These are phyloP conservation scores for Nephromyces sp. DNA, from an alignment of 169 alveolate genomes.

Conservation along the genomic window DNA sequence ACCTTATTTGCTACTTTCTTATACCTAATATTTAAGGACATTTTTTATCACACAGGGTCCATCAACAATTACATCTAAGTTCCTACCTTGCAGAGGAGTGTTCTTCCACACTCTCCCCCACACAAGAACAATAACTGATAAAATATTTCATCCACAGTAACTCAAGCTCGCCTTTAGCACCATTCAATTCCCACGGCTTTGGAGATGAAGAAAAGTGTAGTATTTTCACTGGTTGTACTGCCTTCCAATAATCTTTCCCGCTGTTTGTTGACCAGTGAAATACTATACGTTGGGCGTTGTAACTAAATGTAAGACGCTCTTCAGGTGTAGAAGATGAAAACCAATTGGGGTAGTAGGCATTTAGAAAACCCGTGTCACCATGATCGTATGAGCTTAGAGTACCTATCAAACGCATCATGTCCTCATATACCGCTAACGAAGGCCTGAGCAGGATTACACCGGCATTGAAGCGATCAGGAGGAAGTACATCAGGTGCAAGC, in stretches of 20 bases:
- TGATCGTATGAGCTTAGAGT: background rate
- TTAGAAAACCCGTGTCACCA: slow-evolving; percentile 7
- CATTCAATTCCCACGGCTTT: slow-evolving; percentile 13
- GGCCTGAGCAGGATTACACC: slow-evolving; percentile 22
- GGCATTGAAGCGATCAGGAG: slow-evolving; percentile 25
- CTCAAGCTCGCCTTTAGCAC: slow-evolving; percentile 4
- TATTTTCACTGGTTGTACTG: slow-evolving; percentile 1
- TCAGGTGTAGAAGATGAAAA: background rate
- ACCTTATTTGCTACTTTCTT: no score
- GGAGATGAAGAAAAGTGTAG: slow-evolving; percentile 15
- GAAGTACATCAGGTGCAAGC: slow-evolving; percentile 23
- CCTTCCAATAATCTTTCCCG: slow-evolving; percentile 5
- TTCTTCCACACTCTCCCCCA: no score
- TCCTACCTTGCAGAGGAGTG: no score
- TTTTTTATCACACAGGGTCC: no score
- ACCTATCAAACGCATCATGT: background rate
- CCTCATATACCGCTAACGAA: background rate
- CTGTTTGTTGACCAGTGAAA: slow-evolving; percentile 1
- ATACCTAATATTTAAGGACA: no score
- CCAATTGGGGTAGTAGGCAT: slow-evolving; percentile 6
- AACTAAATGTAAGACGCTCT: slow-evolving; percentile 3
- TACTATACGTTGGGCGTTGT: slow-evolving; percentile 4
- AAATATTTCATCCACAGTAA: slow-evolving; percentile 3
- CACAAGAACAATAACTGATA: background rate
- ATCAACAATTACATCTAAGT: no score